phyloP scores from a whole-genome alignment of 1,284 basidiomycete genomes.

The Sanguinoderma infundibulare region DNA sequence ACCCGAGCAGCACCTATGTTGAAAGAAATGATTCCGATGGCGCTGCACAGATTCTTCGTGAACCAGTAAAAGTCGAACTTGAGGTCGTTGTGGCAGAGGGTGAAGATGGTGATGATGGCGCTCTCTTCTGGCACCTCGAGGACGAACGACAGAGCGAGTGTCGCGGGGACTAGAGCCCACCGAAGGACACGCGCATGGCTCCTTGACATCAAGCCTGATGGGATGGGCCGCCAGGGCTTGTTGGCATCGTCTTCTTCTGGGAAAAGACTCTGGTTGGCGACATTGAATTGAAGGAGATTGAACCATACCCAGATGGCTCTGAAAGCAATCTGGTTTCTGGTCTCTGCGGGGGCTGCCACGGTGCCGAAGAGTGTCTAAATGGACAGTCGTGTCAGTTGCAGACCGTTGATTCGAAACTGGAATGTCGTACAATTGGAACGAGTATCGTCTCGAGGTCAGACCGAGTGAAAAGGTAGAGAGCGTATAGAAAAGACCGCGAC shows the following conservation, averaged over 20 bases:
- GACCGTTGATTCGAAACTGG: background rate
- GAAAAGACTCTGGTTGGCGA: background rate
- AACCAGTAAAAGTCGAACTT: background rate
- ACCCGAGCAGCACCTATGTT: background rate
- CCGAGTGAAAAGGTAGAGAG: background rate
- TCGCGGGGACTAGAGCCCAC: background rate
- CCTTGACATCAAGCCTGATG: background rate
- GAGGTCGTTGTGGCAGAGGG: background rate
- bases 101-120: background rate
- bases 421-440: background rate
- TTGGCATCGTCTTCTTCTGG: background rate
- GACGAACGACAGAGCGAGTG: background rate
- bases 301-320: background rate
- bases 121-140: background rate
- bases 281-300: background rate
- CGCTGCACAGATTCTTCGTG: background rate
- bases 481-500: too few species aligned
- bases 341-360: background rate
- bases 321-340: background rate
- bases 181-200: slow-evolving; percentile 3
- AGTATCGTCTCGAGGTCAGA: background rate
- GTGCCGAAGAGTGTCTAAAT: background rate
- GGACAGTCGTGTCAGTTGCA: background rate
- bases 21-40: background rate
- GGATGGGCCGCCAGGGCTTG: background rate